phyloP scores from a whole-genome alignment of 768 basidiomycete species.

The Tricholoma saponaceum region DNA sequence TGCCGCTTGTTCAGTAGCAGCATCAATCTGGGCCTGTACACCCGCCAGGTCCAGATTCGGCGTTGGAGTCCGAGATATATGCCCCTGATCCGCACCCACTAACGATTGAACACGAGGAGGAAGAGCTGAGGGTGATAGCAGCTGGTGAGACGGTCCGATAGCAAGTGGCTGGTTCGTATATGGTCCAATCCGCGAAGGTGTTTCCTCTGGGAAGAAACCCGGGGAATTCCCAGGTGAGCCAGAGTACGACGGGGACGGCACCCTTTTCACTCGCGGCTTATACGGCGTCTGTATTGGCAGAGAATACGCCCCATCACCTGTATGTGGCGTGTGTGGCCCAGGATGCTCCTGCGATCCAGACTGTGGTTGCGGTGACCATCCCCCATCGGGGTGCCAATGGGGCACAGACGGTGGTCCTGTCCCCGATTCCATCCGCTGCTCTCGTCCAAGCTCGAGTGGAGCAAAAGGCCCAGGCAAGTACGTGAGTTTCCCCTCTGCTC shows the following conservation, averaged over 20 bases:
- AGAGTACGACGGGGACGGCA: slow-evolving; percentile 38
- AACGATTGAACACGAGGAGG: slow-evolving; percentile 45
- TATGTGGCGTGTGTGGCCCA: slow-evolving; percentile 33
- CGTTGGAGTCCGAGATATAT: slow-evolving; percentile 67
- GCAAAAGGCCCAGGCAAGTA: slow-evolving; percentile 69
- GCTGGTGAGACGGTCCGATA: slow-evolving; percentile 45
- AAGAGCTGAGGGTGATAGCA: slow-evolving; percentile 26
- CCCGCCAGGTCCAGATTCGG: slow-evolving; percentile 66
- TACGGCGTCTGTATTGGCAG: slow-evolving; percentile 63
- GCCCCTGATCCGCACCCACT: slow-evolving; percentile 26
- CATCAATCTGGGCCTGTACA: slow-evolving; percentile 75
- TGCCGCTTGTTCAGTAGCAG: slow-evolving; percentile 68
- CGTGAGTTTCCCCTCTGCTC: slow-evolving; percentile 58
- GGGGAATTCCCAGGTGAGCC: slow-evolving; percentile 27
- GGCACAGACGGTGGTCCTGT: slow-evolving; percentile 25
- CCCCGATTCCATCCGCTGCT: slow-evolving; percentile 33
- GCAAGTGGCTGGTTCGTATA: slow-evolving; percentile 46
- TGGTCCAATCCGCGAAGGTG: slow-evolving; percentile 45
- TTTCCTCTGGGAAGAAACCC: slow-evolving; percentile 39
- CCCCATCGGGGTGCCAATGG: slow-evolving; percentile 37
- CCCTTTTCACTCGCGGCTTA: slow-evolving; percentile 62
- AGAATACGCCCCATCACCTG: slow-evolving; percentile 31
- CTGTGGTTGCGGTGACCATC: slow-evolving; percentile 21
- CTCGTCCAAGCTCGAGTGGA: slow-evolving; percentile 59
- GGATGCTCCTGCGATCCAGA: slow-evolving; percentile 12